Evolutionary conservation across 306 rosid genomes (phyloP).

Genomic region (Sechiopsis laciniata): DNA sequence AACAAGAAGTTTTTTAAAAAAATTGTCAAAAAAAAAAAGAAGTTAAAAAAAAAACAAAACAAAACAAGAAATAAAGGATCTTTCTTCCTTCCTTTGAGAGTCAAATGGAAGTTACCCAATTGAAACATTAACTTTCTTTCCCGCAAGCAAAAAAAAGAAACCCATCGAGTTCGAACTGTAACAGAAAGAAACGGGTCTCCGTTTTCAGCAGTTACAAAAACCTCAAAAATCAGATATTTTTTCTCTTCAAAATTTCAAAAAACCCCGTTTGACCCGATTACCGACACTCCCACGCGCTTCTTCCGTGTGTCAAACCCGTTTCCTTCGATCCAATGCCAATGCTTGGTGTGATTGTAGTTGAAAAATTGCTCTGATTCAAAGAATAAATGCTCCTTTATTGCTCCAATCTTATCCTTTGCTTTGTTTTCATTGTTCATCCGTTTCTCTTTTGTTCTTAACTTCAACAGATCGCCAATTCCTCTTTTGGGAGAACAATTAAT

Average conservation of each 20-base stretch:
- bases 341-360: background rate
- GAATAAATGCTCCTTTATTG: slow-evolving; percentile 34
- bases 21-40: too few relatives aligned
- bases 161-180: background rate
- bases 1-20: too few relatives aligned
- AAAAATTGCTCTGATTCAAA: background rate
- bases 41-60: background rate
- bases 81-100: background rate
- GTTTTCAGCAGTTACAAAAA: background rate
- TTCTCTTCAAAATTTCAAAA: background rate
- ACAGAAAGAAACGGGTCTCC: slow-evolving; percentile 12
- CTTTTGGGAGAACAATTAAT: background rate
- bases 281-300: background rate
- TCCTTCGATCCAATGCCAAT: slow-evolving; percentile 24
- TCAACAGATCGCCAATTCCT: background rate
- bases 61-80: background rate
- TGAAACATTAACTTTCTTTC: slow-evolving; percentile 13
- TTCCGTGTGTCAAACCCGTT: background rate
- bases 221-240: too few relatives aligned
- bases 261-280: background rate
- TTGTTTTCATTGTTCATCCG: slow-evolving; percentile 9
- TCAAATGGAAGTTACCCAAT: background rate
- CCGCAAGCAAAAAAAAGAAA: background rate
- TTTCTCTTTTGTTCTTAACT: slow-evolving; percentile 15
- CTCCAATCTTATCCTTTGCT: slow-evolving; percentile 20